phyloP scores from a whole-genome alignment of 2,329 filamentous ascomycete genomes.

The Tolypocladium sp. region DNA sequence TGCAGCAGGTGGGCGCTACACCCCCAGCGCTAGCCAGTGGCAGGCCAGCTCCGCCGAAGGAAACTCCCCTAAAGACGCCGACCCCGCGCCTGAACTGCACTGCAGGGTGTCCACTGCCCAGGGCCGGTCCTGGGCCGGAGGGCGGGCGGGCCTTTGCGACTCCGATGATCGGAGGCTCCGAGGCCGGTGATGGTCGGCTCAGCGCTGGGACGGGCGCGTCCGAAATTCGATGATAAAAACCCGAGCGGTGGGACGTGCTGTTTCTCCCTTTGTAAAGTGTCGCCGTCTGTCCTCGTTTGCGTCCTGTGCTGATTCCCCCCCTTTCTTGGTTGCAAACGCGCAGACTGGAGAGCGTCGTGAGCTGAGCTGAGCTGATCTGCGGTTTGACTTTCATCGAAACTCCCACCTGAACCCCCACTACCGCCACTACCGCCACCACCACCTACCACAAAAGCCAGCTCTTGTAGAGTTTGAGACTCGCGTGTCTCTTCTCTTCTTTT shows the following conservation, averaged over 20 bases:
- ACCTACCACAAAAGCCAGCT: background rate
- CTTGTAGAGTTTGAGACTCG: background rate
- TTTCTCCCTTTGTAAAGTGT: background rate
- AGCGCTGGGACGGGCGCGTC: background rate
- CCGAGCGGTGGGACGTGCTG: background rate
- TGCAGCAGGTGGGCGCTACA: background rate
- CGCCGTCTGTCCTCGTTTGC: background rate
- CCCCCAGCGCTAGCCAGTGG: background rate
- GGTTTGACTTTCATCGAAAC: background rate
- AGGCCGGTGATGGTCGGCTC: conserved; percentile 3
- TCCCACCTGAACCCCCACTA: background rate
- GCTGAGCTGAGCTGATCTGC: too few relatives aligned
- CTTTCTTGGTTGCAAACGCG: too few relatives aligned
- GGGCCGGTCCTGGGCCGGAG: conserved; percentile 5
- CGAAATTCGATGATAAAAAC: background rate
- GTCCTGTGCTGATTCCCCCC: background rate
- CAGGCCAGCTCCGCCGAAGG: too few relatives aligned
- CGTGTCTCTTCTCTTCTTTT: background rate
- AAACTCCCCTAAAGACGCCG: too few relatives aligned
- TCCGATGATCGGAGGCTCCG: conserved; percentile 13
- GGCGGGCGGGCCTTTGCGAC: background rate
- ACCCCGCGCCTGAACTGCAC: background rate
- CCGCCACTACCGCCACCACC: background rate
- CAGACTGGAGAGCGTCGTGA: background rate
- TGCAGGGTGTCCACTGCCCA: background rate